phyloP scores from a whole-genome alignment of 2,329 filamentous ascomycete genomes.

The Talaromyces funiculosus region DNA sequence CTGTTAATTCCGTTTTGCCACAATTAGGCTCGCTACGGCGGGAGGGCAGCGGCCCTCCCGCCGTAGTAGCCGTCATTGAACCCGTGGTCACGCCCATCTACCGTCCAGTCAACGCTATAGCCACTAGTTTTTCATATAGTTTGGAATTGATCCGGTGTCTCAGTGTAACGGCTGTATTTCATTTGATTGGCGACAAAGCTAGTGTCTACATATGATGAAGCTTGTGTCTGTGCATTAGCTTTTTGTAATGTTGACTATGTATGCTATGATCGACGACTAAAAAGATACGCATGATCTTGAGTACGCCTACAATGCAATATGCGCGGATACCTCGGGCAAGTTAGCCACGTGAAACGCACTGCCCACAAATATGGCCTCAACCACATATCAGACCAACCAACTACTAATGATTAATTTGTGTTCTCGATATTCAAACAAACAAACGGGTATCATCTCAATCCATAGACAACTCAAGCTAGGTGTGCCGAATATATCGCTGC shows the following conservation, averaged over 20 bases:
- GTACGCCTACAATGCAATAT: not conserved
- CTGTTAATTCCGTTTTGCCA: constrained; percentile 4
- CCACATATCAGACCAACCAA: not conserved
- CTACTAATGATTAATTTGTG: not conserved
- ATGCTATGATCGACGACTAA: not conserved
- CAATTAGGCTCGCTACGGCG: constrained; percentile 10
- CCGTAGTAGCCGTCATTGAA: not conserved
- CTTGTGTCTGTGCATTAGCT: not conserved
- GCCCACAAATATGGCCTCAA: not conserved
- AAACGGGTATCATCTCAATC: constrained; percentile 9
- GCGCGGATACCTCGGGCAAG: no score
- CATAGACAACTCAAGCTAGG: not conserved
- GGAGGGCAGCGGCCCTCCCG: constrained; percentile 2
- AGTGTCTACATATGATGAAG: not conserved
- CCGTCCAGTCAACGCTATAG: not conserved
- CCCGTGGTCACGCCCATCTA: constrained; percentile 3
- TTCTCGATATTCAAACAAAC: not conserved
- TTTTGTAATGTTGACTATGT: not conserved
- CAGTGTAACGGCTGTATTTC: not conserved
- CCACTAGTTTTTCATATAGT: not conserved
- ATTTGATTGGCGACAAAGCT: not conserved
- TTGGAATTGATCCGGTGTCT: not conserved
- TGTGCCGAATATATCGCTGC: not conserved
- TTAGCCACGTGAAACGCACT: not conserved
- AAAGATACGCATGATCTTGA: not conserved